These are phyloP conservation scores for Conticribra weissflogii DNA, from an alignment of 108 stramenopile species.

Conservation along the genomic window DNA sequence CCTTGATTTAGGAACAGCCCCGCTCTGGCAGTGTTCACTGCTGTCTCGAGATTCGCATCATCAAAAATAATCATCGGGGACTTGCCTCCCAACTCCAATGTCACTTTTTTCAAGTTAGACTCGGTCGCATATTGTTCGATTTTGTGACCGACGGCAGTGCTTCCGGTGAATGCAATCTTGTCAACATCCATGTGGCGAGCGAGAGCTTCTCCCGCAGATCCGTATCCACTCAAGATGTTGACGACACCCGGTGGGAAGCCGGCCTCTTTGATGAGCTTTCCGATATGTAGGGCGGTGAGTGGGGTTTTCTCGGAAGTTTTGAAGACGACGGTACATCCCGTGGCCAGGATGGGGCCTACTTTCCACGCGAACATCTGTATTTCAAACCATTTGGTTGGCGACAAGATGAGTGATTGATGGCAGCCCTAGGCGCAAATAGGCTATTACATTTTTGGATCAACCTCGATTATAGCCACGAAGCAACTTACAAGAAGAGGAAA, in stretches of 20 bases:
- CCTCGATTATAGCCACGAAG: too few species aligned
- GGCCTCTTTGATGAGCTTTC: slow-evolving; percentile 44
- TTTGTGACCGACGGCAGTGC: slow-evolving; percentile 60
- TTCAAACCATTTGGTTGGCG: too few species aligned
- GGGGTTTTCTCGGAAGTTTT: slow-evolving; percentile 85
- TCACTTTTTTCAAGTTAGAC: slow-evolving; percentile 49
- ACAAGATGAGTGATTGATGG: too few species aligned
- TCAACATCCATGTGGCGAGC: slow-evolving; percentile 36
- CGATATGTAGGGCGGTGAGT: slow-evolving; percentile 55
- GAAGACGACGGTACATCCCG: slow-evolving; percentile 73
- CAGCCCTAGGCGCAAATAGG: too few species aligned
- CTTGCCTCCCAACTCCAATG: slow-evolving; percentile 62
- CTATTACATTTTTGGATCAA: too few species aligned
- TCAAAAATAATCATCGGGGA: slow-evolving; percentile 65
- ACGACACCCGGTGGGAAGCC: slow-evolving; percentile 74
- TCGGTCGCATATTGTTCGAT: slow-evolving; percentile 30
- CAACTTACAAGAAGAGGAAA: slow-evolving; percentile 71
- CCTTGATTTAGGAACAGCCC: slow-evolving; percentile 71
- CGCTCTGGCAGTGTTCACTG: slow-evolving; percentile 40
- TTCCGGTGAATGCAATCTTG: slow-evolving; percentile 77
- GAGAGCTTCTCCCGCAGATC: slow-evolving; percentile 41
- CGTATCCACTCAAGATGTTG: slow-evolving; percentile 60
- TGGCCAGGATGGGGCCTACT: slow-evolving; percentile 78
- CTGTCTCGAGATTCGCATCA: slow-evolving; percentile 54
- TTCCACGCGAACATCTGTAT: slow-evolving; percentile 79